Conservation (phyloP, 768 basidiomycete genomes). For the Cystobasidium onofrii region DNA sequence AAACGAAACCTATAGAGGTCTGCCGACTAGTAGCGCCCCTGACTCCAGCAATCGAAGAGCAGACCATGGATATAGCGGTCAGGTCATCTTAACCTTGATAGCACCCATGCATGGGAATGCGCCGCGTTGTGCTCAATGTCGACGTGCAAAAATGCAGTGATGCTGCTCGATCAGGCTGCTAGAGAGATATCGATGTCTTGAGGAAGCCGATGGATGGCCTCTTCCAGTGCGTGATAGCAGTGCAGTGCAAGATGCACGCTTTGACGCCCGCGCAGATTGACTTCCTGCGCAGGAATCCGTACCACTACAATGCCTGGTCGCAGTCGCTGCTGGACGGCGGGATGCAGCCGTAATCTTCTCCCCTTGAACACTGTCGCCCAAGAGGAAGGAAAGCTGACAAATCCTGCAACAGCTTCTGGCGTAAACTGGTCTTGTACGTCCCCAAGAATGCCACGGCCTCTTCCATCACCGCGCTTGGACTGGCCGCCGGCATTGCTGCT, state of each 20-base stretch:
- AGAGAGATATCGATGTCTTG: too few relatives aligned
- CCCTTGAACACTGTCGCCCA: not conserved
- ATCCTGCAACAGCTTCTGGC: not conserved
- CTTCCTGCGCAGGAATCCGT: not conserved
- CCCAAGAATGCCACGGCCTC: not conserved
- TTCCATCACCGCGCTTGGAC: not conserved
- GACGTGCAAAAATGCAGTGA: too few relatives aligned
- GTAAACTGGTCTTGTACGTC: not conserved
- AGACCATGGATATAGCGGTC: too few relatives aligned
- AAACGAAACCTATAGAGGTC: too few relatives aligned
- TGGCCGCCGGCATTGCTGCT: not conserved
- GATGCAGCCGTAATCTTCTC: not conserved
- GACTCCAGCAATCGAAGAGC: too few relatives aligned
- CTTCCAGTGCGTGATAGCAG: too few relatives aligned
- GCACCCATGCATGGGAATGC: too few relatives aligned
- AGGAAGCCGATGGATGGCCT: too few relatives aligned
- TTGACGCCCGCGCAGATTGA: not conserved
- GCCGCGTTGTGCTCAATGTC: too few relatives aligned
- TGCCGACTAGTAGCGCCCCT: too few relatives aligned
- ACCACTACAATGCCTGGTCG: conserved; percentile 10
- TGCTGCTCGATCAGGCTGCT: too few relatives aligned
- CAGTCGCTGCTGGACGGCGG: not conserved
- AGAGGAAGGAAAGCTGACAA: not conserved
- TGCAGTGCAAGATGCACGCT: not conserved
- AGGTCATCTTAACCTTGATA: too few relatives aligned